These are phyloP conservation scores for Tylopilus subfusipes DNA, from an alignment of 768 basidiomycete genomes.

Conservation along the genomic window DNA sequence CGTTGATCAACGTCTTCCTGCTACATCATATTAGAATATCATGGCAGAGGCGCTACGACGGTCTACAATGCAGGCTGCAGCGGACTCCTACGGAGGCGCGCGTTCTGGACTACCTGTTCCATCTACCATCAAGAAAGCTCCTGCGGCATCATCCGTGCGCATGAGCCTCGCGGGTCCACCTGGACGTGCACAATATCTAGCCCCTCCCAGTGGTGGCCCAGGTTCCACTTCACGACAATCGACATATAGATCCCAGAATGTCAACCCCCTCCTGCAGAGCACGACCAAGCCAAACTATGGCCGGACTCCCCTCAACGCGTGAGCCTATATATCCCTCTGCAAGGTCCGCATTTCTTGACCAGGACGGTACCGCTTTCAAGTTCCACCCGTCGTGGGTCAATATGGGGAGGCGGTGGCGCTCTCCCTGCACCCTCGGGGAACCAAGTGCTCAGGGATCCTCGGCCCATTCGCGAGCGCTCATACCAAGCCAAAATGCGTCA, in stretches of 20 bases:
- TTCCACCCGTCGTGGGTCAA: constrained; percentile 73
- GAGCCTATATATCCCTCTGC: constrained; percentile 7
- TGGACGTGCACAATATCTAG: constrained; percentile 51
- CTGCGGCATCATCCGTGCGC: constrained; percentile 42
- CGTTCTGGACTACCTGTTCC: constrained; percentile 74
- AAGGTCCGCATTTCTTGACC: constrained; percentile 3
- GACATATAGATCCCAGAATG: constrained; percentile 63
- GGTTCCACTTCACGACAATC: constrained; percentile 63
- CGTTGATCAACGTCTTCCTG: not conserved
- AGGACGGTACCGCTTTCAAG: constrained; percentile 28
- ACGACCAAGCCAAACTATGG: constrained; percentile 64
- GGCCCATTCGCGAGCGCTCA: constrained; percentile 71
- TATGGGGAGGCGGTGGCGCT: constrained; percentile 56
- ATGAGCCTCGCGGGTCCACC: constrained; percentile 78
- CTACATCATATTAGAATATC: not conserved
- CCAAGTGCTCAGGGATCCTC: constrained; percentile 65
- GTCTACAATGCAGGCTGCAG: constrained; percentile 53
- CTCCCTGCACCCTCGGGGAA: constrained; percentile 45
- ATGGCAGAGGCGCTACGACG: constrained; percentile 52
- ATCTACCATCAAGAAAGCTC: constrained; percentile 68
- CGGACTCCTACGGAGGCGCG: constrained; percentile 46
- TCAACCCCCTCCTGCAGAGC: constrained; percentile 67
- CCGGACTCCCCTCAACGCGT: constrained; percentile 74
- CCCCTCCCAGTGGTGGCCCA: constrained; percentile 32
- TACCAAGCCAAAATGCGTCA: constrained; percentile 76